Conservation (phyloP, 2,329 filamentous ascomycete species). For the Diaporthe velutina region DNA sequence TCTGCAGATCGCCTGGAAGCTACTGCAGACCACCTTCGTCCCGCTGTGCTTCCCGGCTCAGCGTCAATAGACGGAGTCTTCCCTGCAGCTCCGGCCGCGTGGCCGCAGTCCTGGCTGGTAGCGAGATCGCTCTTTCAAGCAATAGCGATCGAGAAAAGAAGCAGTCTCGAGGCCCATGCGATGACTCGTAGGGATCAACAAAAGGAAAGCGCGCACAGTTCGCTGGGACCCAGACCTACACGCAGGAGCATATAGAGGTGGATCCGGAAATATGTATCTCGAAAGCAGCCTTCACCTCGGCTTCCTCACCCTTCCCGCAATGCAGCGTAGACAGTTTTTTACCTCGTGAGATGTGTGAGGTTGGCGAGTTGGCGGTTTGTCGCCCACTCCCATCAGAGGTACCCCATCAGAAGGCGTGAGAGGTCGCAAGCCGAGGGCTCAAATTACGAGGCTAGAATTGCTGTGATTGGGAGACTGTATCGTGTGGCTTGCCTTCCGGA, state of each 20-base stretch:
- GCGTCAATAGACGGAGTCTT: constrained; percentile 15
- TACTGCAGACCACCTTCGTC: constrained; percentile 25
- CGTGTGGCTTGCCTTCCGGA: background rate
- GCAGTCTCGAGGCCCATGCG: background rate
- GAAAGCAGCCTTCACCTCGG: too few species aligned
- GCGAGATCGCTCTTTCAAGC: background rate
- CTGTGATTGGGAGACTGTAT: background rate
- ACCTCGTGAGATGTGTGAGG: background rate
- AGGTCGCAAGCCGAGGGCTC: background rate
- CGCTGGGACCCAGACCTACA: background rate
- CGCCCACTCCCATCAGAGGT: background rate
- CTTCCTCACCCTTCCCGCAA: too few species aligned
- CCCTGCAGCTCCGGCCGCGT: constrained; percentile 23
- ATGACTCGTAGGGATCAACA: background rate
- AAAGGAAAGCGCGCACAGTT: background rate
- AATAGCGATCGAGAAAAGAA: background rate
- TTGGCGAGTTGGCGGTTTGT: background rate
- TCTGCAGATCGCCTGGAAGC: constrained; percentile 22
- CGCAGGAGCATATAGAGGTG: background rate
- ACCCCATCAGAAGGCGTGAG: background rate
- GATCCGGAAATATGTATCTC: background rate
- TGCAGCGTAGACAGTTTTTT: background rate
- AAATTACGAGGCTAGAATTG: background rate
- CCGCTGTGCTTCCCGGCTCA: constrained; percentile 17
- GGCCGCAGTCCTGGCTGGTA: constrained; percentile 3